phyloP scores from a whole-genome alignment of 257 asterid genomes.

The Coffea canephora region DNA sequence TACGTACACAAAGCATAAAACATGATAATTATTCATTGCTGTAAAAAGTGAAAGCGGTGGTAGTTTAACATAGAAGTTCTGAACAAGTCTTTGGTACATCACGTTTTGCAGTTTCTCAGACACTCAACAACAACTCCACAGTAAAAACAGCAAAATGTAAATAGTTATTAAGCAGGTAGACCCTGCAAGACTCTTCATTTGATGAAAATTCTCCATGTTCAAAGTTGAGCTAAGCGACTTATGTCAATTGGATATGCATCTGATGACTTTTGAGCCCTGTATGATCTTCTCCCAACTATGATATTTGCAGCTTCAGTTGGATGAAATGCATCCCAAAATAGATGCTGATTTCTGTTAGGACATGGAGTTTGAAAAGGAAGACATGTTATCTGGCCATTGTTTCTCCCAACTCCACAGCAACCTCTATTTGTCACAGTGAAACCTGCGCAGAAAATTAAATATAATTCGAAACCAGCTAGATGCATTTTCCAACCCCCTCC shows the following conservation, averaged over 20 bases:
- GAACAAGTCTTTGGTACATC: not conserved
- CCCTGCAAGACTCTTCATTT: not conserved
- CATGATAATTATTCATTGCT: not conserved
- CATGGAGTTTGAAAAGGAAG: slow-evolving; percentile 74
- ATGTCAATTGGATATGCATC: slow-evolving; percentile 86
- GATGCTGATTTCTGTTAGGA: slow-evolving; percentile 51
- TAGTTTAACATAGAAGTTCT: not conserved
- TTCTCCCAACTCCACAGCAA: slow-evolving; percentile 97
- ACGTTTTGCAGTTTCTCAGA: not conserved
- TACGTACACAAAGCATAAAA: not conserved
- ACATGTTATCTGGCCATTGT: slow-evolving; percentile 91
- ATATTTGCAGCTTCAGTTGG: slow-evolving; percentile 78
- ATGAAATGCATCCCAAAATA: slow-evolving; percentile 96
- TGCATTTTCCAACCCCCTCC: too few relatives aligned
- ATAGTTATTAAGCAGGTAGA: not conserved
- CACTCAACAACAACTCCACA: not conserved
- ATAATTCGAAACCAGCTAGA: too few relatives aligned
- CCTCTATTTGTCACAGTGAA: slow-evolving; percentile 80
- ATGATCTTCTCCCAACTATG: slow-evolving; percentile 72
- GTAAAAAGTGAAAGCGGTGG: not conserved
- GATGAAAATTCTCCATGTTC: not conserved
- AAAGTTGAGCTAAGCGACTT: slow-evolving; percentile 68
- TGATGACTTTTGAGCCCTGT: slow-evolving; percentile 54
- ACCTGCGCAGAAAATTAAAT: slow-evolving; percentile 35
- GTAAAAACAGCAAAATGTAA: too few relatives aligned